These are phyloP conservation scores for Biancaea sappan DNA, from an alignment of 306 rosid species.

Conservation along the genomic window DNA sequence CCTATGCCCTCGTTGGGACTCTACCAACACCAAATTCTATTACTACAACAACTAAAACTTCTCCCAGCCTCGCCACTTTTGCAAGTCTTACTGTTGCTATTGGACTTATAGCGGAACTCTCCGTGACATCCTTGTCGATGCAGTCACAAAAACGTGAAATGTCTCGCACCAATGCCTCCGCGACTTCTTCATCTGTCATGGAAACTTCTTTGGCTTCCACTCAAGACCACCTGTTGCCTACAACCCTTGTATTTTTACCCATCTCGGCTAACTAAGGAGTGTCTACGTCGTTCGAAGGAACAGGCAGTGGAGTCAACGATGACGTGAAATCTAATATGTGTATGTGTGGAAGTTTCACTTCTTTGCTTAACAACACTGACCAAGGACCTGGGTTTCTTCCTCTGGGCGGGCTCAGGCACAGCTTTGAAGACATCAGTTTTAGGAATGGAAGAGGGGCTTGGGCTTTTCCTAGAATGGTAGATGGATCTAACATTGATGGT, in stretches of 20 bases:
- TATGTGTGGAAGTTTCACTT: constrained; percentile 71
- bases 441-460: constrained; percentile 65
- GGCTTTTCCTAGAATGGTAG: constrained; percentile 65
- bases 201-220: constrained; percentile 34
- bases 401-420: constrained; percentile 72
- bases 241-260: constrained; percentile 48
- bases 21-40: constrained; percentile 93
- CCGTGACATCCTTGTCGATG: constrained; percentile 93
- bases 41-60: constrained; percentile 96
- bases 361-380: constrained; percentile 57
- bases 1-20: constrained; percentile 94
- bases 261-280: constrained; percentile 27
- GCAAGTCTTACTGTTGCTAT: constrained; percentile 97
- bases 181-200: constrained; percentile 17
- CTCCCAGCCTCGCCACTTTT: constrained; percentile 98
- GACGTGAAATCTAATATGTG: constrained; percentile 43
- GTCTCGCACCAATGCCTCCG: constrained; percentile 61
- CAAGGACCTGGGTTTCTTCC: constrained; percentile 75
- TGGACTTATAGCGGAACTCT: constrained; percentile 99
- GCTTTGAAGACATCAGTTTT: constrained; percentile 71
- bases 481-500: constrained; percentile 35
- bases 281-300: constrained; percentile 37
- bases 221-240: constrained; percentile 31
- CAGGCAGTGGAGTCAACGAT: constrained; percentile 40
- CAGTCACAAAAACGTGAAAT: constrained; percentile 81